A percentile compares a stretch with the other conserved stretches of the same genome.
Evolutionary conservation across 306 rosid genomes (phyloP).

Genomic region (Medicago ruthenica): DNA sequence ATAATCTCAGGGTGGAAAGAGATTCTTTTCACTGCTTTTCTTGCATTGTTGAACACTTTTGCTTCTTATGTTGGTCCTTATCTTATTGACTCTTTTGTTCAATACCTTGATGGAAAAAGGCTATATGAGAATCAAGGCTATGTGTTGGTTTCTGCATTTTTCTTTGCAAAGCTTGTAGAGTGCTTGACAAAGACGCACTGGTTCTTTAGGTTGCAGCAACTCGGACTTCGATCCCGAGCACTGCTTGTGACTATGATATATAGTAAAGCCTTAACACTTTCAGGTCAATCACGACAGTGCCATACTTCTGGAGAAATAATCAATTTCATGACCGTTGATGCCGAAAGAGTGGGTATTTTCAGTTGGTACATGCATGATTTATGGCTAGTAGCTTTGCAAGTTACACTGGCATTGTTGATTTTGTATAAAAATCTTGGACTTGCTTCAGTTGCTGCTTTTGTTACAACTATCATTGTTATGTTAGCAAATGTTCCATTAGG

Average conservation of each 20-base stretch:
- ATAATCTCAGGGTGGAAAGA: constrained; percentile 51
- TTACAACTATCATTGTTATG: constrained; percentile 56
- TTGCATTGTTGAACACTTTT: constrained; percentile 35
- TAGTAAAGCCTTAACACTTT: constrained; percentile 50
- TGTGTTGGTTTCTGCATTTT: constrained; percentile 50
- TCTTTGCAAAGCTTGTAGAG: constrained; percentile 54
- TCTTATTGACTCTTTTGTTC: constrained; percentile 57
- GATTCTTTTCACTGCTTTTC: constrained; percentile 47
- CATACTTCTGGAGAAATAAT: constrained; percentile 60
- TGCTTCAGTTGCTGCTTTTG: constrained; percentile 56
- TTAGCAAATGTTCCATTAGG: constrained; percentile 60
- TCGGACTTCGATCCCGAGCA: constrained; percentile 52
- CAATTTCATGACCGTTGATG: constrained; percentile 64
- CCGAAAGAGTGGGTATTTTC: constrained; percentile 56
- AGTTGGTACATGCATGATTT: constrained; percentile 51
- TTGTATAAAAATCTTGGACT: constrained; percentile 58
- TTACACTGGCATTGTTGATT: constrained; percentile 51
- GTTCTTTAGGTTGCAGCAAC: constrained; percentile 52
- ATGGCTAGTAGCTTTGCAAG: constrained; percentile 54
- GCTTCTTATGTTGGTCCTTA: constrained; percentile 67
- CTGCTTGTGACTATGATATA: constrained; percentile 49
- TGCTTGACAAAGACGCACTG: constrained; percentile 50
- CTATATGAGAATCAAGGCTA: constrained; percentile 52
- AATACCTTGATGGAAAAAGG: constrained; percentile 51
- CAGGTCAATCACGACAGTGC: constrained; percentile 53